These are phyloP conservation scores for Cystofilobasidium capitatum DNA, from an alignment of 768 basidiomycete species.

Conservation along the genomic window DNA sequence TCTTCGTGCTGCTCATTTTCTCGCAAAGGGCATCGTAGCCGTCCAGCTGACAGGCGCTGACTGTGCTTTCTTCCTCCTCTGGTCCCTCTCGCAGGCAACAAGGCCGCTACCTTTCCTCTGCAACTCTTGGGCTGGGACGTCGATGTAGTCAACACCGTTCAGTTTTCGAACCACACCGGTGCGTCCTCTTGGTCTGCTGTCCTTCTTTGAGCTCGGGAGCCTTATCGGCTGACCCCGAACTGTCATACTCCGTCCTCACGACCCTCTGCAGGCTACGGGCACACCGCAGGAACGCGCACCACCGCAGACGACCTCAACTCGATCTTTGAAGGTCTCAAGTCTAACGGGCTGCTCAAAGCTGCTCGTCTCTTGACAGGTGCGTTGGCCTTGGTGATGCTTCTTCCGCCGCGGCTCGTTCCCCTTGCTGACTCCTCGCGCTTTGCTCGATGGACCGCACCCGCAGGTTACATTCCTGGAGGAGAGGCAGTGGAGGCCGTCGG, in stretches of 20 bases:
- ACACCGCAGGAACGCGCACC: conserved; percentile 67
- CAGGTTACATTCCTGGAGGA: conserved; percentile 81
- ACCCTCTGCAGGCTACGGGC: conserved; percentile 61
- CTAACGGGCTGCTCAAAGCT: conserved; percentile 63
- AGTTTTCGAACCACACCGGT: conserved; percentile 93
- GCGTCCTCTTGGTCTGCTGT: conserved; percentile 27
- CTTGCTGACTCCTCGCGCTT: neutral
- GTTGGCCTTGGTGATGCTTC: conserved; percentile 14
- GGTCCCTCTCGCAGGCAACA: conserved; percentile 37
- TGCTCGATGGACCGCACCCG: neutral
- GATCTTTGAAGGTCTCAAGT: conserved; percentile 64
- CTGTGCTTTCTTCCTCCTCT: neutral
- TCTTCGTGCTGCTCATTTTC: no score
- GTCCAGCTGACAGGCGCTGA: no score
- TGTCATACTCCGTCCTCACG: neutral
- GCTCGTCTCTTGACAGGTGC: conserved; percentile 69
- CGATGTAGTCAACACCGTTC: conserved; percentile 75
- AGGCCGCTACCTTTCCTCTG: conserved; percentile 54
- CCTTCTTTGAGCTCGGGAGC: neutral
- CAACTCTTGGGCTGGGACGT: conserved; percentile 79
- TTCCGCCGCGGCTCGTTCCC: neutral
- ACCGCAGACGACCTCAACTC: conserved; percentile 63
- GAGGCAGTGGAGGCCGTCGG: conserved; percentile 62
- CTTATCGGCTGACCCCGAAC: neutral
- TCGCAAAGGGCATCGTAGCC: no score